phyloP scores from a whole-genome alignment of 768 basidiomycete genomes.

The Pluteus cervinus region DNA sequence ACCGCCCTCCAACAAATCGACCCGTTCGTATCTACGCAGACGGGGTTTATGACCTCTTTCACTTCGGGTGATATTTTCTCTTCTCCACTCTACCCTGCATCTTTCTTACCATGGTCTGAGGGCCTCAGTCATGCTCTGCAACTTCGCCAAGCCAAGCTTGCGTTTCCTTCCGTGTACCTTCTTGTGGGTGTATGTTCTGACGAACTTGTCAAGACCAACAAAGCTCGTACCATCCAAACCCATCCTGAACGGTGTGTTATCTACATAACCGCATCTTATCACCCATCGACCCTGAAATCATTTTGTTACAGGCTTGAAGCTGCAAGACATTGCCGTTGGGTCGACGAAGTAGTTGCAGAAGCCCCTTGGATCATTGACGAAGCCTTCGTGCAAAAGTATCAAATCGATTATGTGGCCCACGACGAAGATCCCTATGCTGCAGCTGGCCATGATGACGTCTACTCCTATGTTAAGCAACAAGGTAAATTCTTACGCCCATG shows the following conservation, averaged over 20 bases:
- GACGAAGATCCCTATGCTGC: conserved; percentile 87
- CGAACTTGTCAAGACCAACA: conserved; percentile 71
- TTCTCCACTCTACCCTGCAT: conserved; percentile 1
- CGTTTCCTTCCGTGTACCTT: conserved; percentile 86
- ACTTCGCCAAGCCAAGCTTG: conserved; percentile 92
- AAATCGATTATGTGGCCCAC: conserved; percentile 96
- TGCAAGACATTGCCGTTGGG: conserved; percentile 96
- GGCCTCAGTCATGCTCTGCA: conserved; percentile 83
- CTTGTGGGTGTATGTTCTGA: conserved; percentile 93
- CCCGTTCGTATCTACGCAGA: conserved; percentile 93
- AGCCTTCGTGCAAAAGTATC: conserved; percentile 74
- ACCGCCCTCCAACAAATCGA: conserved; percentile 71
- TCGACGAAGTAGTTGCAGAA: conserved; percentile 86
- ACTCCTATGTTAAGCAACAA: conserved; percentile 69
- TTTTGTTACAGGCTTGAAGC: conserved; percentile 63
- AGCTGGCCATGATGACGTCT: conserved; percentile 82
- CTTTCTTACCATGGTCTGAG: conserved; percentile 4
- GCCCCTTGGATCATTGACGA: conserved; percentile 88
- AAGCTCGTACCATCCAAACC: conserved; percentile 82
- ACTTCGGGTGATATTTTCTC: conserved; percentile 70
- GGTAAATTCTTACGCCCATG: conserved; percentile 45
- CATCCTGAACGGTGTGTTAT: too few species aligned
- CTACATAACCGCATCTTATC: too few species aligned
- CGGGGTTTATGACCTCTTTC: conserved; percentile 86
- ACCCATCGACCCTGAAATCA: conserved; percentile 3